Evolutionary conservation across 2,329 filamentous ascomycete genomes (phyloP), one percentile per base, ranked within the genome.

Genomic region (Sporothrix luriei): DNA sequence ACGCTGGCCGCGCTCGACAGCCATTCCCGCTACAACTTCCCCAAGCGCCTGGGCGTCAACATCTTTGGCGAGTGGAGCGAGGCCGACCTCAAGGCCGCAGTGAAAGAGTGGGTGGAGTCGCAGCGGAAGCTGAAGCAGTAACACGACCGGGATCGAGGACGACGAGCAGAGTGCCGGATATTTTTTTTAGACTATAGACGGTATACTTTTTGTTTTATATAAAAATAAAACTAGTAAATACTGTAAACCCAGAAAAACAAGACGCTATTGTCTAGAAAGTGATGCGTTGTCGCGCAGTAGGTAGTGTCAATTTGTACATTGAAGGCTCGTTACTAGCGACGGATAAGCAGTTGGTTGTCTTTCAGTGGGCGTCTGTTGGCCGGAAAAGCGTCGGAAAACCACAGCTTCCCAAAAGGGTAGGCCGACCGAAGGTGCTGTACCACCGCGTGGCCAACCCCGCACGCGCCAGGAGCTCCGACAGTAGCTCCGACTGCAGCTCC

Each of bases 21-120:
- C 74, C 80, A 80, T 19, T 76, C 88, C 75, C 82, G 87, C 69
- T 89, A 89, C 78, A 89, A 89, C 77, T 66, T 55, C 55, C 69
- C 67, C 83, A 38, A 78, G 79, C 29, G 81, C 82, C 73, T 83
- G 82, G 26, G 84, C 83, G 71, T 86, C 83, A n/a, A 86, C 83
- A 13, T 84, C 61, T 59, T 75, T 70, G 65, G 61, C 68, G 71
- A 72, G 69, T 55, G 46, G 68, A 62, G 52, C 26, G 65, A 71
- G 38, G 66, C 49, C 9, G 64, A 48, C 38, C 29, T 68, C 26
- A 49, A 61, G 49, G 70, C 19, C 1, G 70, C 70, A 33, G 68
- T 69, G 16, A 57, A 71, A 26, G 70, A 71, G 61, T 69, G 49
- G 64, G 67, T 68, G 10, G 68, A 29, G 14, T 29, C 24, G 2